Base-by-base conservation (phyloP, 805 yeast genomes). In the Ogataea philodendri region DNA sequence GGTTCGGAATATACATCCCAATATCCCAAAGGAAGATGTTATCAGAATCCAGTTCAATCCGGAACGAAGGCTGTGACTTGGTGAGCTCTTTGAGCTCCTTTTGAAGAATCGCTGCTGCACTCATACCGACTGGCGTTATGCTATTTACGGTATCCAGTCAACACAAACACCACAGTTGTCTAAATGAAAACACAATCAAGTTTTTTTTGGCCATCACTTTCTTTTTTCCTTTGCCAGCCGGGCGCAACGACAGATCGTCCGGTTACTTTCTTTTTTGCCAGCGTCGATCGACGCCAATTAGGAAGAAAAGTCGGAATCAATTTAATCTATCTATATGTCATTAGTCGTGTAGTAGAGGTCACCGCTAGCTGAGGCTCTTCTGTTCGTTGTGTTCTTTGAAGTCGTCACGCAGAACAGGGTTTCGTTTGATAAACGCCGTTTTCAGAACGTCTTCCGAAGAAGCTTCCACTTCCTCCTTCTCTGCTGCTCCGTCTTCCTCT, bases 1-100 rank as follows among this genome's bases (percentile, higher is more conserved):
- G 80, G 62, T 84, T 84, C 35, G 87, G 73, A 9, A 90, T 94
- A 87, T 89, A 87, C 41, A 90, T 84, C 15, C 96, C 97, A 37
- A 90, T 74, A 59, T 84, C 84, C 97, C 84, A 75, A 32, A 69
- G 63, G 44, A 72, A 73, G 47, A 75, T 75, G 60, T 73, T 74
- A 49, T 73, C 78, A 39, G 73, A 68, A 40, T 70, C 77, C 25
- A 75, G 63, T 44, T 57, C 57, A 22, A 62, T 60, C 32, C 55
- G 52, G 31, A 54, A 59, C 9, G 54, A 54, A 9, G 66, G 65
- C 31, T 56, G 57, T 21, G 58, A 54, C 27, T 48, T 57, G 5
- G 56, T 39, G 11, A 57, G 44, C 30, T 57, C 62, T 36, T 50
- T 57, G 9, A 57, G 49, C 33, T 57, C 62, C 59, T 54, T 69